Percentiles rank a stretch among this genome's conserved stretches.
These are phyloP conservation scores for Penicillium pancosmium DNA, from an alignment of 495 filamentous ascomycete species.

Conservation along the genomic window DNA sequence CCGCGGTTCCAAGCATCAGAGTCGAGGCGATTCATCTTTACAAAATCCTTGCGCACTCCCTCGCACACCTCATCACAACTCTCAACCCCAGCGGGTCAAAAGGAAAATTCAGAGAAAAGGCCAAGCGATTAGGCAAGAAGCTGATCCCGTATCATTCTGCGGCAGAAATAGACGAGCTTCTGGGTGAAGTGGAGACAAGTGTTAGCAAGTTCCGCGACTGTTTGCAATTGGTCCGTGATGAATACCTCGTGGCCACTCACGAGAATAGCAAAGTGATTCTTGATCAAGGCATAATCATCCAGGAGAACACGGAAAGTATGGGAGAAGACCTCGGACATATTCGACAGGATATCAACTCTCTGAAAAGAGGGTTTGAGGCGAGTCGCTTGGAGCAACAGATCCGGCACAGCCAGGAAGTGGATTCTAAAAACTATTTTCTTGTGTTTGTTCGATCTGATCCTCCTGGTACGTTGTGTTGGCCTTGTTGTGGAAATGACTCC, in stretches of 20 bases:
- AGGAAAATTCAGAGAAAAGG: slow-evolving; percentile 6
- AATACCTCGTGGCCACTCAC: background rate
- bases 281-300: background rate
- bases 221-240: slow-evolving; percentile 2
- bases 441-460: background rate
- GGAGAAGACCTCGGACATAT: background rate
- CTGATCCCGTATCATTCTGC: background rate
- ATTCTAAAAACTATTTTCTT: background rate
- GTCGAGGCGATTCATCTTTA: background rate
- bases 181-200: background rate
- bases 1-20: background rate
- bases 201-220: background rate
- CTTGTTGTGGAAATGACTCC: background rate
- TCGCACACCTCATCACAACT: background rate
- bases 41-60: background rate
- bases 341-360: background rate
- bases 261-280: background rate
- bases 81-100: background rate
- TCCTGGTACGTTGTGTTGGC: background rate
- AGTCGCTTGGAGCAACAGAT: background rate
- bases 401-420: background rate
- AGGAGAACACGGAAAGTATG: background rate
- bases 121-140: background rate
- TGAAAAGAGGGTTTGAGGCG: background rate
- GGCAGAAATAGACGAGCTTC: background rate